phyloP scores from a whole-genome alignment of 2,329 filamentous ascomycete genomes.

The Verticillium albo-atrum region DNA sequence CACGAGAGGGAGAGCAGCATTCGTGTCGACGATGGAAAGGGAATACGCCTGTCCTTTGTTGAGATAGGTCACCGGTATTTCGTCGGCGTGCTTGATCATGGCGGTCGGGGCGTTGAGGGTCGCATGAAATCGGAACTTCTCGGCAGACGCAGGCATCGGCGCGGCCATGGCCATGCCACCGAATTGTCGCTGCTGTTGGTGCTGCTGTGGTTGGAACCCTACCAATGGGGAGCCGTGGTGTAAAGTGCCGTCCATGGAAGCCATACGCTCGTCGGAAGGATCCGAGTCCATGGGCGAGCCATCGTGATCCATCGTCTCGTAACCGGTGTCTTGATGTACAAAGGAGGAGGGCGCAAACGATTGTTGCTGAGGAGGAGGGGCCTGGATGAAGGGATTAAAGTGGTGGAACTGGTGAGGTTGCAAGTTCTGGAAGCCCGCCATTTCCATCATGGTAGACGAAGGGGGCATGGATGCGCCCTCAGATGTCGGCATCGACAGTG shows the following conservation, averaged over 20 bases:
- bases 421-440: constrained; percentile 62
- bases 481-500: constrained; percentile 72
- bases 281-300: constrained; percentile 61
- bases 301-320: constrained; percentile 75
- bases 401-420: constrained; percentile 59
- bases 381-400: constrained; percentile 67
- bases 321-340: constrained; percentile 73
- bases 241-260: constrained; percentile 56
- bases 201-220: constrained; percentile 16
- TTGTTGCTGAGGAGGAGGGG: constrained; percentile 45
- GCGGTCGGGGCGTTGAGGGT: constrained; percentile 91
- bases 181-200: constrained; percentile 47
- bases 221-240: constrained; percentile 58
- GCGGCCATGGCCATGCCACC: constrained; percentile 40
- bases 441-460: constrained; percentile 54
- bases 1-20: constrained; percentile 51
- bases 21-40: constrained; percentile 76
- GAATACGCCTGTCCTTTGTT: constrained; percentile 97
- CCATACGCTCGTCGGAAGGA: constrained; percentile 44
- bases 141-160: constrained; percentile 48
- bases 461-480: constrained; percentile 58
- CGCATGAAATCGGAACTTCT: constrained; percentile 84
- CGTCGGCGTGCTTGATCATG: constrained; percentile 85
- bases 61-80: constrained; percentile 95
- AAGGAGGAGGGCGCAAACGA: constrained; percentile 76